A percentile compares a stretch with the other conserved stretches of the same genome.
Evolutionary conservation across 1,139 yeast species (phyloP).

Genomic region (Pichia sp.): DNA sequence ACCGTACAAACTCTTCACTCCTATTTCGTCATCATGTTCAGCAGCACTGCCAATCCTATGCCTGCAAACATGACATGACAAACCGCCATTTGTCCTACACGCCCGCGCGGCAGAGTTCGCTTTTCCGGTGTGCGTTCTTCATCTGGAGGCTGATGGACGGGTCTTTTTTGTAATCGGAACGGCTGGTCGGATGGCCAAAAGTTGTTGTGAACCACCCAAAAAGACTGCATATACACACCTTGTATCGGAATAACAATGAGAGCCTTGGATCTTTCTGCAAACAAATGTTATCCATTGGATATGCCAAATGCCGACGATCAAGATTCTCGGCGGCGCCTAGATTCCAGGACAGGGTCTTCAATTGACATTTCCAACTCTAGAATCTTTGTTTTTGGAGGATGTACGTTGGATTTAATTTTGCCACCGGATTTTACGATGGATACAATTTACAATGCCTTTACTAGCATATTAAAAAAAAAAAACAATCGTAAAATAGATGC

Average conservation of each 20-base stretch:
- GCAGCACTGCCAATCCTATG: too few species aligned
- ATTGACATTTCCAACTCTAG: conserved; percentile 51
- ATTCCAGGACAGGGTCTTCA: conserved; percentile 64
- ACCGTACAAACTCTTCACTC: background rate
- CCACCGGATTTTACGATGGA: conserved; percentile 18
- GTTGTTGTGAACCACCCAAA: too few species aligned
- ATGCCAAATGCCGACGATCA: conserved; percentile 40
- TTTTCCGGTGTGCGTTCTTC: too few species aligned
- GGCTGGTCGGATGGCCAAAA: too few species aligned
- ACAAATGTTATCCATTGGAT: conserved; percentile 42
- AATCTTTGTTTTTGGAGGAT: conserved; percentile 62
- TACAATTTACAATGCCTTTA: conserved; percentile 20
- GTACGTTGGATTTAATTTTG: conserved; percentile 44
- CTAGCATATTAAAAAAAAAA: conserved; percentile 13
- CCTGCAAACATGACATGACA: too few species aligned
- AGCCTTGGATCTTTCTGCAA: conserved; percentile 43
- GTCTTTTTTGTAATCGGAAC: too few species aligned
- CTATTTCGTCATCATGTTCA: background rate
- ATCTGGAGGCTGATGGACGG: too few species aligned
- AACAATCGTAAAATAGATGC: background rate
- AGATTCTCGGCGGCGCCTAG: conserved; percentile 45
- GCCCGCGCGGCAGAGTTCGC: too few species aligned
- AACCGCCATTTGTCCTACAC: too few species aligned
- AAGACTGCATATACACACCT: too few species aligned
- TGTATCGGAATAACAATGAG: conserved; percentile 38